Percentiles rank a stretch among this genome's conserved stretches.
Evolutionary conservation across 768 basidiomycete genomes (phyloP).

Genomic region (Trametes gibbosa): DNA sequence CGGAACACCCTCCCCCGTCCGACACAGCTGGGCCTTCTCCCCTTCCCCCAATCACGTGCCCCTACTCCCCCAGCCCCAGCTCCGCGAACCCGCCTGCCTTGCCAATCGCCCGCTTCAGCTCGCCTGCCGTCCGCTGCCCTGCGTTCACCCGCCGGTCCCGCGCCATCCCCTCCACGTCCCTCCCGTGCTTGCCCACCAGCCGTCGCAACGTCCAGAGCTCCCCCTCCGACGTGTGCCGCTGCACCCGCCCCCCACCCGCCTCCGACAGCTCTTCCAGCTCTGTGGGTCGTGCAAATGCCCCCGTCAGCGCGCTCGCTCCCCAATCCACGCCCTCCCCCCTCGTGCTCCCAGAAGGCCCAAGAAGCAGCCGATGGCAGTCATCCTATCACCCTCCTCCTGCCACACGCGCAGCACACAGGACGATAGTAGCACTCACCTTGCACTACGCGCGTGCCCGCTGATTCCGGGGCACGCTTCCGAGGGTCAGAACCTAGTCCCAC

Average conservation of each 20-base stretch:
- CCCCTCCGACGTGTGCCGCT: conserved; percentile 62
- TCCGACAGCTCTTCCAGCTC: conserved; percentile 66
- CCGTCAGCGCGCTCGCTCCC: conserved; percentile 15
- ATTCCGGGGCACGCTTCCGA: conserved; percentile 23
- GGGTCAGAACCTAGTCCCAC: conserved; percentile 26
- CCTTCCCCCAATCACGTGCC: conserved; percentile 4
- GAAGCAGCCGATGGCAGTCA: conserved; percentile 7
- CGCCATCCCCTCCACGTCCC: conserved; percentile 74
- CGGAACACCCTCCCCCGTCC: conserved; percentile 11
- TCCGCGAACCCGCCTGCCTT: conserved; percentile 48
- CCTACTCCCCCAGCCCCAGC: conserved; percentile 19
- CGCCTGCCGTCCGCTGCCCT: conserved; percentile 81
- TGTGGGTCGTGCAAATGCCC: conserved; percentile 24
- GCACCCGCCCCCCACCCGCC: conserved; percentile 16
- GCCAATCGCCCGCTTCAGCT: conserved; percentile 61
- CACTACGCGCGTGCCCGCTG: conserved; percentile 30
- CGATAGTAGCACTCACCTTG: conserved; percentile 35
- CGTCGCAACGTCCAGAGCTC: conserved; percentile 66
- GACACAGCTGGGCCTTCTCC: conserved; percentile 10
- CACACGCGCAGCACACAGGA: neutral
- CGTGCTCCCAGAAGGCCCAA: conserved; percentile 3
- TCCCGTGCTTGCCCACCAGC: conserved; percentile 68
- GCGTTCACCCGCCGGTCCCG: conserved; percentile 76
- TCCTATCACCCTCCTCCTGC: conserved; percentile 11
- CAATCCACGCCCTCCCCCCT: neutral